phyloP scores from a whole-genome alignment of 345 rosid species.

The Geranium brycei region DNA sequence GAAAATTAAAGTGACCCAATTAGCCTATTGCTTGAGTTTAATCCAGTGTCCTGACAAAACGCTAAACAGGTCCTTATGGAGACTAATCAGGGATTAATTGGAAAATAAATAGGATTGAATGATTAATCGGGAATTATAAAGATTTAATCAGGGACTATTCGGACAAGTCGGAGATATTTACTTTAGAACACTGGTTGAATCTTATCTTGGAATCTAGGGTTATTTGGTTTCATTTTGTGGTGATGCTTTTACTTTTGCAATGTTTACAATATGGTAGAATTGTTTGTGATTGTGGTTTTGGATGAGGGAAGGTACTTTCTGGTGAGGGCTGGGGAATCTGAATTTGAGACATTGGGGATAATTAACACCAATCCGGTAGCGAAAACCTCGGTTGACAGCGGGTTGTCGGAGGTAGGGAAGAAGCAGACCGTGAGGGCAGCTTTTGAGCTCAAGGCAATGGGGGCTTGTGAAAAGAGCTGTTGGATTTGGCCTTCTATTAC shows the following conservation, averaged over 20 bases:
- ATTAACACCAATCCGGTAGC: conserved; percentile 86
- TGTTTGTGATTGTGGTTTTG: conserved; percentile 3
- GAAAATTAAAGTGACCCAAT: too few species aligned
- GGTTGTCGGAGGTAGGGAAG: conserved; percentile 76
- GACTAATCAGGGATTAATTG: too few species aligned
- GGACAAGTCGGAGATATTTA: too few species aligned
- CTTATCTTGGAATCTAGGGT: neutral
- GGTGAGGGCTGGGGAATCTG: conserved; percentile 91
- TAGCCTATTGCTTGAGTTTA: too few species aligned
- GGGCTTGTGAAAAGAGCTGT: conserved; percentile 68
- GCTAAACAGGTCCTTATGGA: too few species aligned
- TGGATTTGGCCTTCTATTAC: conserved; percentile 99
- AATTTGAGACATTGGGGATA: conserved; percentile 59
- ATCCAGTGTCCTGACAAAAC: too few species aligned
- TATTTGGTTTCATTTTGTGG: neutral
- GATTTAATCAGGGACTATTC: too few species aligned
- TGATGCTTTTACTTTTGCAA: neutral
- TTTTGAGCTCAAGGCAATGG: conserved; percentile 48
- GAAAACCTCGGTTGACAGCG: conserved; percentile 77
- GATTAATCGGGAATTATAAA: too few species aligned
- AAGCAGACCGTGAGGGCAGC: conserved; percentile 65
- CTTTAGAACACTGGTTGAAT: too few species aligned
- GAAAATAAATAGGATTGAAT: too few species aligned
- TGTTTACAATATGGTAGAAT: neutral
- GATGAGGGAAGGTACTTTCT: conserved; percentile 47